Percentiles rank a stretch among this genome's conserved stretches.
phyloP scores from a whole-genome alignment of 2,329 filamentous ascomycete genomes.

The Fusarium sp. region DNA sequence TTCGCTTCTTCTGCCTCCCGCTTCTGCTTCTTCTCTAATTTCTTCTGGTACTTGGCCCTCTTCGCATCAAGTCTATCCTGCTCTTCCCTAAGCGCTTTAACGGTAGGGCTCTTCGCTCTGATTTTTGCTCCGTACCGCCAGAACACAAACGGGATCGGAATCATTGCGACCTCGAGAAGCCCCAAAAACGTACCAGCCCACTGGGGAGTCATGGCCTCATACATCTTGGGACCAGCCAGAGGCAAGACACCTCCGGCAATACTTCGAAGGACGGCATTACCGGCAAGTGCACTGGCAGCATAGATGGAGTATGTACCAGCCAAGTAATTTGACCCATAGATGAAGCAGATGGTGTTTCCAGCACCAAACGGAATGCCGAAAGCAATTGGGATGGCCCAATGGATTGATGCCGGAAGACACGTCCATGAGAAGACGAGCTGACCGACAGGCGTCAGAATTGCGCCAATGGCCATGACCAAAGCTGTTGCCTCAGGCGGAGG shows the following conservation, averaged over 20 bases:
- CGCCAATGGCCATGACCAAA: conserved; percentile 80
- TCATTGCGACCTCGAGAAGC: conserved; percentile 75
- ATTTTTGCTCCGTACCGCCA: conserved; percentile 71
- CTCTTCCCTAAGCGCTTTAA: conserved; percentile 59
- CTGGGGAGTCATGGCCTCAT: conserved; percentile 73
- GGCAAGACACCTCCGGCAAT: conserved; percentile 82
- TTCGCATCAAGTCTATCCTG: conserved; percentile 52
- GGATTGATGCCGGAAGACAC: conserved; percentile 78
- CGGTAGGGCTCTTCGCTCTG: conserved; percentile 61
- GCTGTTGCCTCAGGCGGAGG: conserved; percentile 84
- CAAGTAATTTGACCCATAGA: conserved; percentile 84
- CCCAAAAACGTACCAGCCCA: conserved; percentile 84
- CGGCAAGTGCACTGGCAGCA: conserved; percentile 81
- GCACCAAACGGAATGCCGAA: conserved; percentile 83
- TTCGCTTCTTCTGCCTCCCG: conserved; percentile 9
- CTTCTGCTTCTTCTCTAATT: conserved; percentile 28
- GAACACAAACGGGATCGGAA: conserved; percentile 85
- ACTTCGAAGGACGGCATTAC: conserved; percentile 79
- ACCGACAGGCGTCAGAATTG: conserved; percentile 78
- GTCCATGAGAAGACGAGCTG: conserved; percentile 93
- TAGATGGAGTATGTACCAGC: conserved; percentile 84
- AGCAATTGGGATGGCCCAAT: conserved; percentile 83
- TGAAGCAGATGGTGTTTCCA: conserved; percentile 82
- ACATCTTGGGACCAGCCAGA: conserved; percentile 79
- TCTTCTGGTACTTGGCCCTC: conserved; percentile 47